Base-by-base conservation (phyloP, 805 yeast genomes). In the Candida wancherniae region DNA sequence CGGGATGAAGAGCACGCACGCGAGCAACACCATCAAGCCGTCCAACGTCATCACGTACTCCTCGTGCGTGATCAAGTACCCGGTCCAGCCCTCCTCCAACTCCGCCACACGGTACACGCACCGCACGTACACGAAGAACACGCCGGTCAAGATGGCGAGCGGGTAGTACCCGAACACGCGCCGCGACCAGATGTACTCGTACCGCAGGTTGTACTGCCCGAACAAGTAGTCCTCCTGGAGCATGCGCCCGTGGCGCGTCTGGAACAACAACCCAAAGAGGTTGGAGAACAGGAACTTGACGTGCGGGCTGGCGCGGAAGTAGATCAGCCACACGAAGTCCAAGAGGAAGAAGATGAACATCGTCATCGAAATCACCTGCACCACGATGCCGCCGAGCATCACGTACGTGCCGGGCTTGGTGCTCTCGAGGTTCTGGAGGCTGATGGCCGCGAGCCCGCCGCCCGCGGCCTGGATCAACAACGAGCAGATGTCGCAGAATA, bases 371-470 rank as follows among this genome's bases (percentile, higher is more conserved):
- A 71, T 55, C 4, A 84, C 88, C 58, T 87, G 95, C 47, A 81
- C 67, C 0, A 79, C 80, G 28, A 87, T 65, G 6, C 95, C 95
- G 2, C 72, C 88, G 27, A 84, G 71, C 80, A 86, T 82, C 28
- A 81, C 54, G 49, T 77, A 65, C 2, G 82, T 67, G n/a, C 90
- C 90, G 0, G 48, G 37, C 3, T 24, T 44, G 1, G 72, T 47
- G 23, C 50, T 46, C 9, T 58, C 50, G 24, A 49, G 48, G 3
- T 31, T 29, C 6, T 54, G 39, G 5, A 68, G 51, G 0, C 24
- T 24, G 30, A 40, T 33, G 19, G 43, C 45, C 4, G 48, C 48
- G n/a, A 37, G 24, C 4, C 44, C 48, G 8, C 48, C 48, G n/a
- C 48, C 48, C 2, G 74, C 65, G 2, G 54, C 40, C 22, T 34